These are phyloP conservation scores for Fraxinus quadrangulata DNA, from an alignment of 257 asterid species.

Conservation along the genomic window DNA sequence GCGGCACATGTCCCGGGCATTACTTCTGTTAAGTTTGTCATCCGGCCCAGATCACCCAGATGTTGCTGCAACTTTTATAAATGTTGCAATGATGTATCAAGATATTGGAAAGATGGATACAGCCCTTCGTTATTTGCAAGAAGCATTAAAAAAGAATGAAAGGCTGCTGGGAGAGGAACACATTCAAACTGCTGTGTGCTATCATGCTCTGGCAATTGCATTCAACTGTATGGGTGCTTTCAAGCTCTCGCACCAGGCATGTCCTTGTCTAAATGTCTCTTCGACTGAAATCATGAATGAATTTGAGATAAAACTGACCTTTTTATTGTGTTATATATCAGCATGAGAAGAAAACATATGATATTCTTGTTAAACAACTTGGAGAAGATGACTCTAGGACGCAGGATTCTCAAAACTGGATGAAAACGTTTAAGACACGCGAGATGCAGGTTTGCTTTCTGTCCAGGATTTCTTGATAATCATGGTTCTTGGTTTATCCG, in stretches of 20 bases:
- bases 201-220: conserved; percentile 95
- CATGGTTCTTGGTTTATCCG: neutral
- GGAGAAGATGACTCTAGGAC: conserved; percentile 98
- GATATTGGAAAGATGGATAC: conserved; percentile 83
- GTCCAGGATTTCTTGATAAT: neutral
- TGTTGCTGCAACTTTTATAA: conserved; percentile 91
- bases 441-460: conserved; percentile 62
- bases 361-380: conserved; percentile 89
- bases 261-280: conserved; percentile 12
- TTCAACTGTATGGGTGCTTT: conserved; percentile 87
- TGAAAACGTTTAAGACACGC: conserved; percentile 87
- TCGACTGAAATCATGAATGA: conserved; percentile 7
- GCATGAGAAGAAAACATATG: conserved; percentile 94
- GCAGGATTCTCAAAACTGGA: conserved; percentile 86
- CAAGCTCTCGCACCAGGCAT: conserved; percentile 92
- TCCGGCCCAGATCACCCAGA: conserved; percentile 98
- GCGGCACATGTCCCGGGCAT: conserved; percentile 90
- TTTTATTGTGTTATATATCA: conserved; percentile 35
- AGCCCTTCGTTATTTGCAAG: conserved; percentile 93
- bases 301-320: conserved; percentile 13
- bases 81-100: conserved; percentile 99
- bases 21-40: conserved; percentile 72
- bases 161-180: conserved; percentile 88
- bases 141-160: conserved; percentile 86
- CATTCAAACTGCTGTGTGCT: conserved; percentile 98